Percentiles rank a stretch among this genome's conserved stretches.
These are phyloP conservation scores for Aspergillus ruber DNA, from an alignment of 2,329 filamentous ascomycete species.

Conservation along the genomic window DNA sequence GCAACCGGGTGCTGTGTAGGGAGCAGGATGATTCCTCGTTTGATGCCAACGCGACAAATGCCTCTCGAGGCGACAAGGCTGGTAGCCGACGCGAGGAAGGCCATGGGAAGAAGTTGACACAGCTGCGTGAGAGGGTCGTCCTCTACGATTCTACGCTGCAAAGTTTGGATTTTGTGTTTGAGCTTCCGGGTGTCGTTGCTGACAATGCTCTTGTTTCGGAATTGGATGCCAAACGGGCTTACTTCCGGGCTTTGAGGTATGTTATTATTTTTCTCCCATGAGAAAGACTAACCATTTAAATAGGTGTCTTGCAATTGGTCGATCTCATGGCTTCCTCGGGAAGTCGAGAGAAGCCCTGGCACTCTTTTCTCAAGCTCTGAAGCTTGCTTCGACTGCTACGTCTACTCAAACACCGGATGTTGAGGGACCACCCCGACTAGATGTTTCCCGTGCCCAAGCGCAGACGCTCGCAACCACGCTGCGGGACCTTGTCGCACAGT, in stretches of 20 bases:
- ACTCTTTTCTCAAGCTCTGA: conserved; percentile 66
- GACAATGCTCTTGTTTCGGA: conserved; percentile 70
- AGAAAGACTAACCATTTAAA: neutral
- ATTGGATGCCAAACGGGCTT: conserved; percentile 69
- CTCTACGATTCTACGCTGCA: conserved; percentile 88
- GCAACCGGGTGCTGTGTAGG: conserved; percentile 86
- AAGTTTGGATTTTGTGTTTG: conserved; percentile 82
- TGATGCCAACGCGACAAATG: conserved; percentile 39
- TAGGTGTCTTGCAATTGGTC: conserved; percentile 75
- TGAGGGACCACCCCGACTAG: conserved; percentile 57
- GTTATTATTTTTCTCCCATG: too few species aligned
- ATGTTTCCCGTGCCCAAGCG: conserved; percentile 56
- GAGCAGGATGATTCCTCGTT: conserved; percentile 66
- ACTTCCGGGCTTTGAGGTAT: conserved; percentile 85
- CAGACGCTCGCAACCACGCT: conserved; percentile 57
- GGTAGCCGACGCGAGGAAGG: conserved; percentile 57
- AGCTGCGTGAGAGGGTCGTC: conserved; percentile 77
- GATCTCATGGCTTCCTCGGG: conserved; percentile 70
- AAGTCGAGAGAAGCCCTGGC: conserved; percentile 76
- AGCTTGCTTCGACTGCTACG: conserved; percentile 52
- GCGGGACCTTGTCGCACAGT: conserved; percentile 66
- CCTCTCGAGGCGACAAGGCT: conserved; percentile 48
- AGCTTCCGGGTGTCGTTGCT: conserved; percentile 81
- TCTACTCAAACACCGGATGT: conserved; percentile 40
- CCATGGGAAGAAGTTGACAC: conserved; percentile 67